A percentile compares a stretch with the other conserved stretches of the same genome.
phyloP scores from a whole-genome alignment of 2,329 filamentous ascomycete genomes.

The Saccharata proteae region DNA sequence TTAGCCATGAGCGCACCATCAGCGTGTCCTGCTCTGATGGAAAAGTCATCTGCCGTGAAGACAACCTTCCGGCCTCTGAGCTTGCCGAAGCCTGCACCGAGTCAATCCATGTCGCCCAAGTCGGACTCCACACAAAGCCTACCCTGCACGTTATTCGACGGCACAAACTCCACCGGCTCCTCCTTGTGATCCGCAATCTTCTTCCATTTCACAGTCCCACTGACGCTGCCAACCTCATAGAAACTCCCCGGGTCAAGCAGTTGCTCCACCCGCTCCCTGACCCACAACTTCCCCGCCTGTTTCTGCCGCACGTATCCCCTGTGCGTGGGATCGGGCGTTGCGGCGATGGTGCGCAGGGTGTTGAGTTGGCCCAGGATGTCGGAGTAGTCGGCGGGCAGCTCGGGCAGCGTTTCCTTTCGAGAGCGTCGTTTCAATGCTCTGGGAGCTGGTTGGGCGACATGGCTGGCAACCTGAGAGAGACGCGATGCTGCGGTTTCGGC shows the following conservation, averaged over 20 bases:
- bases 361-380: conserved; percentile 48
- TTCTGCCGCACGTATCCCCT: conserved; percentile 52
- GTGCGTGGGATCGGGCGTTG: conserved; percentile 41
- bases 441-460: conserved; percentile 20
- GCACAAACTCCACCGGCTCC: conserved; percentile 40
- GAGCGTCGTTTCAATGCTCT: too few species aligned
- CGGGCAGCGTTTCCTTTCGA: conserved; percentile 16
- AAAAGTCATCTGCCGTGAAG: conserved; percentile 54
- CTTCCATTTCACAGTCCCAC: conserved; percentile 48
- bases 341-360: conserved; percentile 39
- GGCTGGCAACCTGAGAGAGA: conserved; percentile 36
- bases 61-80: conserved; percentile 43
- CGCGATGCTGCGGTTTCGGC: conserved; percentile 27
- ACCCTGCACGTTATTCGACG: conserved; percentile 51
- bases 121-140: conserved; percentile 1
- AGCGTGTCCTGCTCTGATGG: conserved; percentile 50
- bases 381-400: conserved; percentile 47
- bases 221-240: conserved; percentile 47
- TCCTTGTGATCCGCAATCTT: conserved; percentile 33
- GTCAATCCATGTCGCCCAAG: conserved; percentile 5
- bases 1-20: conserved; percentile 48
- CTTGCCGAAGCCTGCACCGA: conserved; percentile 31
- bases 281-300: conserved; percentile 52
- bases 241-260: conserved; percentile 47
- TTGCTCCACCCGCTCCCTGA: conserved; percentile 46